Evolutionary conservation across 2,329 filamentous ascomycete genomes (phyloP), one percentile per base, ranked within the genome.

Genomic region (Alternaria consortialis): DNA sequence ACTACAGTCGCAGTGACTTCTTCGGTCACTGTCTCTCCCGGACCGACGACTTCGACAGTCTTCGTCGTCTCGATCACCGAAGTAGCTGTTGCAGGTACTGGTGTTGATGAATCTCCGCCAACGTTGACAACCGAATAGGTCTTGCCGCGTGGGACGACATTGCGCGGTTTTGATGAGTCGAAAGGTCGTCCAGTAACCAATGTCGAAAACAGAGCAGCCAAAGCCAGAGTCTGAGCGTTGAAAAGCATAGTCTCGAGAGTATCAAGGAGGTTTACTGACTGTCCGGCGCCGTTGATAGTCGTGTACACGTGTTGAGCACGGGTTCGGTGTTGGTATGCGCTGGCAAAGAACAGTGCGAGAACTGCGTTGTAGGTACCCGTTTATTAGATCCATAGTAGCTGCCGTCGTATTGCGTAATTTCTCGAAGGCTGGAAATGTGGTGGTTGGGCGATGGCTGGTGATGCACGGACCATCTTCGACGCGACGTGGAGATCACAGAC

Each of bases 81-180:
- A 7, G 71, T 73, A 27, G 67, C 52, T 51, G 65, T 57, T 43
- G 65, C 46, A 29, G 71, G 56, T 32, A 57, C 65, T 48, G 67
- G 37, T 20, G 70, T 71, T 5, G 72, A 64, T 12, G 73, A 67
- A 25, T 77, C 77, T 31, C 78, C 78, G 43, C 78, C 78, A 23
- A 79, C 78, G 53, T 80, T 80, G 64, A 80, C 75, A n/a, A 80
- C 69, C 4, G 74, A 70, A 56, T 79, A 80, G 32, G 71, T 75
- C 58, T 75, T 79, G 32, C 68, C 65, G 12, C 74, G 73, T 27
- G 66, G 66, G 29, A 58, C 65, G 31, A 73, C 23, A 15, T 69
- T 40, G 29, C 56, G 62, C 29, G 60, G 58, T 39, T 64, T 62
- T 5, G 43, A 31, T 51, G 63, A 59, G 13, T 76, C 71, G 17